Percentiles rank a stretch among this genome's conserved stretches.
Evolutionary conservation across 2,329 filamentous ascomycete genomes (phyloP).

Genomic region (Aquanectria penicillioides): DNA sequence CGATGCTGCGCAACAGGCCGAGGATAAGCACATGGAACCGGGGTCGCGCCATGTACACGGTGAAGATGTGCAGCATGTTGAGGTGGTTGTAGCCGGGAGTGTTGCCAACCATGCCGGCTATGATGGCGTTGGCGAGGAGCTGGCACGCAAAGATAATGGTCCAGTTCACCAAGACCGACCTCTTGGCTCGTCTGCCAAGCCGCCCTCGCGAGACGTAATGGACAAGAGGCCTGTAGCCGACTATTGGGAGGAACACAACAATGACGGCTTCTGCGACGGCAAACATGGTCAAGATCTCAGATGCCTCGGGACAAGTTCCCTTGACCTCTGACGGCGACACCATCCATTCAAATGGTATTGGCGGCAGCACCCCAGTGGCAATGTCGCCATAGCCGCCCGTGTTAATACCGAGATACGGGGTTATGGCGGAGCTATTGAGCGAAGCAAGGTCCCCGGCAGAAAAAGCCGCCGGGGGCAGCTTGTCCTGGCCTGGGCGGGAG

Average conservation of each 20-base stretch:
- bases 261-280: constrained; percentile 34
- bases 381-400: constrained; percentile 25
- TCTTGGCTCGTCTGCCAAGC: constrained; percentile 28
- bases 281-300: constrained; percentile 30
- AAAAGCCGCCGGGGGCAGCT: constrained; percentile 16
- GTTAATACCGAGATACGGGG: constrained; percentile 35
- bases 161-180: constrained; percentile 27
- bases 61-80: constrained; percentile 38
- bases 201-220: constrained; percentile 26
- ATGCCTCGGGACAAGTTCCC: constrained; percentile 23
- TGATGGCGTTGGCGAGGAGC: constrained; percentile 32
- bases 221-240: constrained; percentile 32
- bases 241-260: constrained; percentile 16
- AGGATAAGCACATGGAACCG: constrained; percentile 33
- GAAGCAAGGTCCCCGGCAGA: constrained; percentile 6
- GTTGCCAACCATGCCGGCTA: constrained; percentile 33
- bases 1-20: constrained; percentile 32
- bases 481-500: constrained; percentile 20
- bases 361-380: constrained; percentile 20
- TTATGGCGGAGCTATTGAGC: constrained; percentile 28
- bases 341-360: constrained; percentile 39
- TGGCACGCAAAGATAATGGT: constrained; percentile 27
- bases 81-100: constrained; percentile 32
- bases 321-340: constrained; percentile 27
- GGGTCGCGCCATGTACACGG: constrained; percentile 33